Conservation (phyloP, 1,284 basidiomycete genomes). For the Mycocalia duriaeana region DNA sequence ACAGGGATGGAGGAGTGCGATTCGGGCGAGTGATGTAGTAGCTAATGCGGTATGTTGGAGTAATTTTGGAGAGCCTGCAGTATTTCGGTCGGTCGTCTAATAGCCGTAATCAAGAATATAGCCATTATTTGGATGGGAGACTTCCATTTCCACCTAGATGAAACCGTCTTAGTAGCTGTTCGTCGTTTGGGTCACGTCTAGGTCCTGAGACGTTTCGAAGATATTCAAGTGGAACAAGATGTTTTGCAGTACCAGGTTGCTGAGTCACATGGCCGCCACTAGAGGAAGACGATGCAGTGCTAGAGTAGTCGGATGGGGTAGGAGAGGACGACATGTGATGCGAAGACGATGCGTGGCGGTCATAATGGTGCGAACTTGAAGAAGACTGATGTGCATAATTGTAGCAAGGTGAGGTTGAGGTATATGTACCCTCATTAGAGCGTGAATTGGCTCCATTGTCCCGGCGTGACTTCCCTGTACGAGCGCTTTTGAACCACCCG, state of each 20-base stretch:
- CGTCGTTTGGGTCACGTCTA: slow-evolving; percentile 53
- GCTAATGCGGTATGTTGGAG: too few relatives aligned
- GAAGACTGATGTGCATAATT: slow-evolving; percentile 11
- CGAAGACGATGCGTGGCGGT: slow-evolving; percentile 12
- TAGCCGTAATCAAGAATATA: too few relatives aligned
- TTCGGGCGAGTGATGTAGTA: too few relatives aligned
- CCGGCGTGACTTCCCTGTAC: slow-evolving; percentile 58
- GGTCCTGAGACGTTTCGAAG: slow-evolving; percentile 46
- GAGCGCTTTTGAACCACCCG: slow-evolving; percentile 71
- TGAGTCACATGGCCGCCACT: slow-evolving; percentile 11
- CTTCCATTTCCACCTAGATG: too few relatives aligned
- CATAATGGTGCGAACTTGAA: slow-evolving; percentile 16
- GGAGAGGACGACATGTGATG: slow-evolving; percentile 12
- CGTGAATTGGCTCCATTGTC: slow-evolving; percentile 36
- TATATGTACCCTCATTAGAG: slow-evolving; percentile 14
- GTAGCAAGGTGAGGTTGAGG: slow-evolving; percentile 14
- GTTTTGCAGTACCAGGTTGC: slow-evolving; percentile 24
- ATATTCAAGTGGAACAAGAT: slow-evolving; percentile 57
- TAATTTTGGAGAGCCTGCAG: too few relatives aligned
- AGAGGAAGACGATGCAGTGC: slow-evolving; percentile 17
- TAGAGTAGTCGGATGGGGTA: slow-evolving; percentile 18
- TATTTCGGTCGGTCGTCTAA: too few relatives aligned
- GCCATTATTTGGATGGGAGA: too few relatives aligned
- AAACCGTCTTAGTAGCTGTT: slow-evolving; percentile 53
- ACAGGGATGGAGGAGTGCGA: too few relatives aligned